Conservation (phyloP, 371 early-diverging fungal species). For the Mucor plumbeus region DNA sequence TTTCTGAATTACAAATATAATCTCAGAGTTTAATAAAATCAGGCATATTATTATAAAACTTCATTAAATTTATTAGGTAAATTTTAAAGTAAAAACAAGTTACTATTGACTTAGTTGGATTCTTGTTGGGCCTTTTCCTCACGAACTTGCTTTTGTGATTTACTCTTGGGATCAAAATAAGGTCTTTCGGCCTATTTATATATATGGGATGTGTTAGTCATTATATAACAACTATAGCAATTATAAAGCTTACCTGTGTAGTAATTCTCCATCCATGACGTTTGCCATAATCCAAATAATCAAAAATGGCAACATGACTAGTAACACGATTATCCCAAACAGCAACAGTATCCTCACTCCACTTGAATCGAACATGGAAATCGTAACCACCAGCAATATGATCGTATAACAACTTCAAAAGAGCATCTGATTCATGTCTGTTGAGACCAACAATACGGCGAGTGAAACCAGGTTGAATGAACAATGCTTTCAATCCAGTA, state of each 20-base stretch:
- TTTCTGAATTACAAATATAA: no score
- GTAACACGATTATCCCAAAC: slow-evolving; percentile 67
- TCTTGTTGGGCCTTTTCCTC: background rate
- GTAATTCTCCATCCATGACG: slow-evolving; percentile 51
- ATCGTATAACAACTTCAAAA: slow-evolving; percentile 59
- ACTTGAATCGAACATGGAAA: slow-evolving; percentile 68
- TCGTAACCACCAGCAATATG: slow-evolving; percentile 60
- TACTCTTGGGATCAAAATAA: slow-evolving; percentile 55
- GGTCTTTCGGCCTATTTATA: slow-evolving; percentile 46
- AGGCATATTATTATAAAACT: no score
- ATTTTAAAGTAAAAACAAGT: background rate
- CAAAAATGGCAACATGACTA: slow-evolving; percentile 43
- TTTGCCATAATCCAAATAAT: slow-evolving; percentile 10
- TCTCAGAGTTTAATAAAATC: no score
- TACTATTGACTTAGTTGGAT: background rate
- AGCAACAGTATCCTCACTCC: slow-evolving; percentile 60
- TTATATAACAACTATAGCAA: no score
- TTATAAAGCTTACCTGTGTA: slow-evolving; percentile 14
- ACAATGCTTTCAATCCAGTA: slow-evolving; percentile 71
- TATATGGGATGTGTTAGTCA: no score
- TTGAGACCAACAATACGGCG: slow-evolving; percentile 60
- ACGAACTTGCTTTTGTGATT: slow-evolving; percentile 15
- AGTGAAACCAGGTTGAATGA: slow-evolving; percentile 65
- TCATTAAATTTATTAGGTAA: no score
- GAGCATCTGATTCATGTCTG: slow-evolving; percentile 60